Evolutionary conservation across 1,284 basidiomycete genomes (phyloP).

Genomic region (Cryptococcus sp.): DNA sequence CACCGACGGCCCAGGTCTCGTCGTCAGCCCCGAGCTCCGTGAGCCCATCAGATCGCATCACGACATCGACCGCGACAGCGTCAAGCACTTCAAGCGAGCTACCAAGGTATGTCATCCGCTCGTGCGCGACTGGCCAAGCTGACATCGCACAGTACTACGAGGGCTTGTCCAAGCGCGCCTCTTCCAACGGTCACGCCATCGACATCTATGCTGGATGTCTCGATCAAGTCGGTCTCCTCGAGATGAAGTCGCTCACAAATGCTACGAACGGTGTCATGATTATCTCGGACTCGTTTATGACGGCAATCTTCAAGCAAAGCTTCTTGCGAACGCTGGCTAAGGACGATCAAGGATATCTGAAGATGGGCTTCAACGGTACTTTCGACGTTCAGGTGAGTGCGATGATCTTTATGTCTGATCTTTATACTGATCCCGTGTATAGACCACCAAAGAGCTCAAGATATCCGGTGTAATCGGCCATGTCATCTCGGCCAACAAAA

Average conservation of each 20-base stretch:
- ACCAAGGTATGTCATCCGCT: conserved; percentile 67
- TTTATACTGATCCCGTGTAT: conserved; percentile 8
- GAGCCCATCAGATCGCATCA: conserved; percentile 99
- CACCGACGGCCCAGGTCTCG: conserved; percentile 95
- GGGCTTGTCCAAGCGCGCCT: conserved; percentile 86
- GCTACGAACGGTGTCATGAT: conserved; percentile 96
- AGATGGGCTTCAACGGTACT: conserved; percentile 99
- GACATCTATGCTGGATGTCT: conserved; percentile 97
- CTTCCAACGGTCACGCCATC: conserved; percentile 91
- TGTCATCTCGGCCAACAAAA: conserved; percentile 95
- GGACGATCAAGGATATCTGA: conserved; percentile 86
- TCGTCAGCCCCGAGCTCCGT: conserved; percentile 91
- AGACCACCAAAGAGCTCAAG: conserved; percentile 98
- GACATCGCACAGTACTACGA: conserved; percentile 80
- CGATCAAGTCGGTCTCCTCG: conserved; percentile 94
- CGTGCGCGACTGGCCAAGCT: background rate
- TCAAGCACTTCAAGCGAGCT: conserved; percentile 97
- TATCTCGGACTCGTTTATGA: conserved; percentile 95
- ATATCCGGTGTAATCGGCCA: conserved; percentile 98
- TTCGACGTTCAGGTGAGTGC: conserved; percentile 86
- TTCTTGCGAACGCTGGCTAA: conserved; percentile 94
- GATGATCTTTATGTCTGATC: conserved; percentile 1
- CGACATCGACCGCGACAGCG: conserved; percentile 96
- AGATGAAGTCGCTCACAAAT: conserved; percentile 96
- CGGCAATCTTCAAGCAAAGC: conserved; percentile 98